Evolutionary conservation across 306 rosid species (phyloP).

Genomic region (Cucurbita ficifolia): DNA sequence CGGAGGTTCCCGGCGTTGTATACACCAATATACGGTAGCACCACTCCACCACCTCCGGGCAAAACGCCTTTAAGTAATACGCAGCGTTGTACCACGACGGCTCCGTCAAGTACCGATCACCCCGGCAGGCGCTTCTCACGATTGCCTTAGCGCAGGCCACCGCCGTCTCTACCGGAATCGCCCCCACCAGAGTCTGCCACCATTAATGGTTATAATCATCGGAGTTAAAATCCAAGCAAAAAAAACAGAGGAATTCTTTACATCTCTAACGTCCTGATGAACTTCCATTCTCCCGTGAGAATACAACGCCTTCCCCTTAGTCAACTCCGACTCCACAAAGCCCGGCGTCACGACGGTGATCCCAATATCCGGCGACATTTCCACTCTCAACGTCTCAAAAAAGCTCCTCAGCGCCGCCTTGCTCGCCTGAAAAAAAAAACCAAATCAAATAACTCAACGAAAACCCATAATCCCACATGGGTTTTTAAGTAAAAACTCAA

Average conservation of each 20-base stretch:
- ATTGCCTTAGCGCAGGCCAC: constrained; percentile 15
- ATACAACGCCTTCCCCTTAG: constrained; percentile 31
- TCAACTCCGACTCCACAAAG: constrained; percentile 28
- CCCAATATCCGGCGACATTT: constrained; percentile 30
- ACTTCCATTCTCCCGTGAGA: constrained; percentile 19
- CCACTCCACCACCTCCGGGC: constrained; percentile 28
- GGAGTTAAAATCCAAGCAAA: too few relatives aligned
- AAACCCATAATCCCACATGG: background rate
- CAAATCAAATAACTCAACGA: too few relatives aligned
- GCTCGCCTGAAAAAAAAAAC: constrained; percentile 31
- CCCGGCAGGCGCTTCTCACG: constrained; percentile 18
- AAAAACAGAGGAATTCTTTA: constrained; percentile 5
- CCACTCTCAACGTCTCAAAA: constrained; percentile 48
- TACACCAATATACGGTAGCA: background rate
- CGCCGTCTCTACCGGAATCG: constrained; percentile 6
- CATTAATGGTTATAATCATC: too few relatives aligned
- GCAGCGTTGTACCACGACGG: constrained; percentile 24
- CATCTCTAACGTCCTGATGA: constrained; percentile 48
- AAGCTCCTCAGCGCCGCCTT: constrained; percentile 39
- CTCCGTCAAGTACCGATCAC: constrained; percentile 23
- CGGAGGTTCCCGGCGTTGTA: background rate
- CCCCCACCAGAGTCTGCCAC: constrained; percentile 13
- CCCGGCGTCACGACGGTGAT: constrained; percentile 55
- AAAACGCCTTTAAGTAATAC: constrained; percentile 20
- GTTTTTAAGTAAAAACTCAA: background rate